Evolutionary conservation across 2,329 filamentous ascomycete species (phyloP).

Genomic region (Apiospora marii): DNA sequence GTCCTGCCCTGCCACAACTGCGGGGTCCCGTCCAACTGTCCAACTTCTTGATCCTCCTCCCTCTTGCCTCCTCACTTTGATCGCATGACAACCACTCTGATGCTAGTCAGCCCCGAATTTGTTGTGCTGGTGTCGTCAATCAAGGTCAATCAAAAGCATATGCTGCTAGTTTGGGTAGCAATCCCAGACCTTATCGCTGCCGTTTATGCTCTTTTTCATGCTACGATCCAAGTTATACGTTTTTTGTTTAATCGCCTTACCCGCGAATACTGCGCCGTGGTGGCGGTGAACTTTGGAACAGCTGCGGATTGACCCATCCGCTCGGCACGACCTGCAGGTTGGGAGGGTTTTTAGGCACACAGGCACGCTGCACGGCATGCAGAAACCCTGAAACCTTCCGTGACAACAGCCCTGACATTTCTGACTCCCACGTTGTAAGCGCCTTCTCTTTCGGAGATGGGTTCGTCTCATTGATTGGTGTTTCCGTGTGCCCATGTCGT

Average conservation of each 20-base stretch:
- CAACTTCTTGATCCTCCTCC: not conserved
- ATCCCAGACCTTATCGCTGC: not conserved
- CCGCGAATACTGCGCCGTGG: not conserved
- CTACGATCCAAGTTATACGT: not conserved
- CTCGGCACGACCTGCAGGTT: constrained; percentile 14
- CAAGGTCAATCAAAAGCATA: not conserved
- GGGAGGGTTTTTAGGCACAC: constrained; percentile 4
- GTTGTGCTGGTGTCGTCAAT: not conserved
- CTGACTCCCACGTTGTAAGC: constrained; percentile 11
- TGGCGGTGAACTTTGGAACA: not conserved
- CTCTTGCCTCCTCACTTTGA: constrained; percentile 1
- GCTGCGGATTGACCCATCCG: not conserved
- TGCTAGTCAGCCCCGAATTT: constrained; percentile 12
- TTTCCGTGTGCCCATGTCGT: not conserved
- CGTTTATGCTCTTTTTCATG: not conserved
- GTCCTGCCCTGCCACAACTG: not conserved
- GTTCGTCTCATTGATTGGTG: not conserved
- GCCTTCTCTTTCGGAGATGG: constrained; percentile 1
- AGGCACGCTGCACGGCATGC: constrained; percentile 13
- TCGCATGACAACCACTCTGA: constrained; percentile 1
- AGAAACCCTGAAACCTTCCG: constrained; percentile 20
- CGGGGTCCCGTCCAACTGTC: not conserved
- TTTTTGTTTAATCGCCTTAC: constrained; percentile 10
- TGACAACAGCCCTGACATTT: constrained; percentile 18
- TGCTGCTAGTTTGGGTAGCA: not conserved